Base-by-base conservation (phyloP, 1,284 basidiomycete species). In the Microbotryum intermedium region DNA sequence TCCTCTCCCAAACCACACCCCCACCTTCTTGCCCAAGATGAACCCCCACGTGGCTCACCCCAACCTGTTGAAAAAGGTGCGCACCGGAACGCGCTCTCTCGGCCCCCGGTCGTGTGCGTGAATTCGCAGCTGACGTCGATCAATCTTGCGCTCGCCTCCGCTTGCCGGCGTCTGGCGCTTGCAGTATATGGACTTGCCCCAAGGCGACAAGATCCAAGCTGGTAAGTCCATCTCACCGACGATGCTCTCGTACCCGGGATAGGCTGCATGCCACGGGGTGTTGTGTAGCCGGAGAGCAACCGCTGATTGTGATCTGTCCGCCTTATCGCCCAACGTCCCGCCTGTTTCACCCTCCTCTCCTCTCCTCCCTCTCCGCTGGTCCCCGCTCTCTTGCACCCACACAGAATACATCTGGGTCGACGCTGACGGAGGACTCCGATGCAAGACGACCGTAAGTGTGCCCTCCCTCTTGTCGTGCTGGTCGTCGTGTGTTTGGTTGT, bases 391-490 rank as follows among this genome's bases (percentile, higher is more conserved):
- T 56, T 42, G 20, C 76, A 92, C 89, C 9, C 16, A 29, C 23
- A 20, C 28, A 53, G 21, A 57, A 30, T 66, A 94, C 77, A 87
- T 94, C 77, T 95, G 91, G 91, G 85, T 94, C 74, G 91, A 95
- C 75, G 90, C 90, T 69, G 87, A 93, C 75, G 82, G 83, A 68
- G 92, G 89, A 69, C 83, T 95, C 68, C 89, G 92, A 75, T 92
- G 85, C 71, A 97, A 97, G 82, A 95, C 91, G 67, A 94, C 87
- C 49, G 72, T 74, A 55, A 56, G 72, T 66, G 26, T 23, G 9
- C 42, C 46, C 5, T 39, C n/a, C 23, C 26, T 25, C 3, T 39
- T 39, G 2, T 39, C 13, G 11, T 18, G 34, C 13, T 18, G 13
- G 34, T 3, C 34, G 16, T 39, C 11, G 34, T 39, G 34, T 39